phyloP scores from a whole-genome alignment of 495 filamentous ascomycete genomes.

The Penicillium coprophilum region DNA sequence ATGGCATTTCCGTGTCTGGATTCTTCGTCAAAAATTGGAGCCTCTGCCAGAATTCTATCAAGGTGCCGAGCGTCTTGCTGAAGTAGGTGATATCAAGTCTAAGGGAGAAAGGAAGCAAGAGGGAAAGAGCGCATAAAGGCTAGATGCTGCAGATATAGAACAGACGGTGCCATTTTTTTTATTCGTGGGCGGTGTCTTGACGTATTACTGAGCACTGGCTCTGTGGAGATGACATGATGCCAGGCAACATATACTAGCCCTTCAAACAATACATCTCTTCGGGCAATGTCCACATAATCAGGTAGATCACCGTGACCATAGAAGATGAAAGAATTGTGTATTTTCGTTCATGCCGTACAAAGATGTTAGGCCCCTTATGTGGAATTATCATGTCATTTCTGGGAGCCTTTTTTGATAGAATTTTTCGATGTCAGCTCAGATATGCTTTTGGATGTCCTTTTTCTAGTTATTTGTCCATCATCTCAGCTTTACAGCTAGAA shows the following conservation, averaged over 20 bases:
- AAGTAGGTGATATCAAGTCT: constrained; percentile 31
- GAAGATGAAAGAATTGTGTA: not conserved
- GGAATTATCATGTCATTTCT: too few species aligned
- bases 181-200: not conserved
- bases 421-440: too few species aligned
- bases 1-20: constrained; percentile 54
- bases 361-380: too few species aligned
- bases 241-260: not conserved
- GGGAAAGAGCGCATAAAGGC: not conserved
- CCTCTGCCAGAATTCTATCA: constrained; percentile 49
- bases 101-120: not conserved
- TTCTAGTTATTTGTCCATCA: too few species aligned
- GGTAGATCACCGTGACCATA: not conserved
- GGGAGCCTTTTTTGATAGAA: too few species aligned
- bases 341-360: not conserved
- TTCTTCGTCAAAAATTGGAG: constrained; percentile 49
- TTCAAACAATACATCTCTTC: not conserved
- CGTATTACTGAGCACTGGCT: not conserved
- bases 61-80: constrained; percentile 32
- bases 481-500: too few species aligned
- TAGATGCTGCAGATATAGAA: not conserved
- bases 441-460: too few species aligned
- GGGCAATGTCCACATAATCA: not conserved
- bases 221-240: not conserved
- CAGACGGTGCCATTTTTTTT: not conserved